Percentiles rank a stretch among this genome's conserved stretches.
Conservation (phyloP, 306 rosid genomes). For the Vigna mungo region DNA sequence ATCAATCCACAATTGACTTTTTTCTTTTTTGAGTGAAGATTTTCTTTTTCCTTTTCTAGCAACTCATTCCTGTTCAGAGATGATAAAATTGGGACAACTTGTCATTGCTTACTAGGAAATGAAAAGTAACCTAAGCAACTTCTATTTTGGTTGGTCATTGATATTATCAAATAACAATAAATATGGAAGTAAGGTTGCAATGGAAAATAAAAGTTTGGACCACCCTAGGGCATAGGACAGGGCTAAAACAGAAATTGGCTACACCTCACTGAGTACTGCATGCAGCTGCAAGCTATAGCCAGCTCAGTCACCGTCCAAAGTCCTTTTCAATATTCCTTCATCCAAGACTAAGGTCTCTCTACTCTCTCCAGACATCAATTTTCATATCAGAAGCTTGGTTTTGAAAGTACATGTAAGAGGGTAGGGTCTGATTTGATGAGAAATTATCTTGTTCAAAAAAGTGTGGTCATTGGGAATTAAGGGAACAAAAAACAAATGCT, state of each 20-base stretch:
- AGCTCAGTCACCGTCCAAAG: constrained; percentile 21
- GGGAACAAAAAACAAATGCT: neutral
- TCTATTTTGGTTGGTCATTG: neutral
- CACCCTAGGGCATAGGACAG: constrained; percentile 30
- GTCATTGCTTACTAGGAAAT: neutral
- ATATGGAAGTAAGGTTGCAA: neutral
- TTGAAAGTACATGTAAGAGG: neutral
- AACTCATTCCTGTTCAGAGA: neutral
- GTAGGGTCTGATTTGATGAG: neutral
- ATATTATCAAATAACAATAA: neutral
- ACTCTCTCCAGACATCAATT: neutral
- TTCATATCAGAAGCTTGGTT: neutral
- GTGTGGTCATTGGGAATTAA: neutral
- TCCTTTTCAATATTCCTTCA: neutral
- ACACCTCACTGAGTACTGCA: neutral
- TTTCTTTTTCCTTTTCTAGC: neutral
- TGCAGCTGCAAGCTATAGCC: neutral
- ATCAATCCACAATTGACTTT: no score
- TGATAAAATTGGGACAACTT: no score
- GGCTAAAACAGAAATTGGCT: neutral
- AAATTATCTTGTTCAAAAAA: neutral
- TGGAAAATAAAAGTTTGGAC: constrained; percentile 7
- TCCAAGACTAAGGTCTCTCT: neutral
- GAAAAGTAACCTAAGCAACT: neutral
- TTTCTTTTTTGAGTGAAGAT: no score